Evolutionary conservation across 2,329 filamentous ascomycete species (phyloP).

Genomic region (Pseudodiploospora longispora): DNA sequence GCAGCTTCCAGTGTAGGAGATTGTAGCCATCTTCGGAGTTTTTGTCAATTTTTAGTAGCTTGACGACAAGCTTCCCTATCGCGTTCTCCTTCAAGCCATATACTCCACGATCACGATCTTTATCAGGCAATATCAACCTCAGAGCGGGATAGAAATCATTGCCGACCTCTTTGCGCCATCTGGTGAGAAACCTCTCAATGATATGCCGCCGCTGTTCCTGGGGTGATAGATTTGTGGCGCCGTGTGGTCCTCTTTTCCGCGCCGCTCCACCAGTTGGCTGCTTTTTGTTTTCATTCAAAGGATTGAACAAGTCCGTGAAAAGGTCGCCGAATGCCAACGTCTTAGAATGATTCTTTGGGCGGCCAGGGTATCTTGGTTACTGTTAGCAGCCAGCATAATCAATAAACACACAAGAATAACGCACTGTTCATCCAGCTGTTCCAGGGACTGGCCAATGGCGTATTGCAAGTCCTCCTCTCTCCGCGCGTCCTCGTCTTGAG

Average conservation of each 20-base stretch:
- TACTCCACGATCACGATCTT: constrained; percentile 84
- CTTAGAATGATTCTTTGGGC: constrained; percentile 70
- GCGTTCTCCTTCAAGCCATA: constrained; percentile 91
- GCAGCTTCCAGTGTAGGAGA: constrained; percentile 86
- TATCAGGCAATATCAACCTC: constrained; percentile 83
- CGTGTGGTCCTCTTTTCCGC: constrained; percentile 52
- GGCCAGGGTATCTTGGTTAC: constrained; percentile 66
- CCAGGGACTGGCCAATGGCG: constrained; percentile 26
- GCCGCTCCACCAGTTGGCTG: constrained; percentile 53
- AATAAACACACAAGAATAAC: background rate
- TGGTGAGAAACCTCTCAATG: constrained; percentile 75
- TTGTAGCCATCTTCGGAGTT: constrained; percentile 82
- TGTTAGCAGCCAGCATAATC: constrained; percentile 11
- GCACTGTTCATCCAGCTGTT: constrained; percentile 39
- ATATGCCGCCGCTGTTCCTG: constrained; percentile 74
- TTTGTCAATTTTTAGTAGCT: constrained; percentile 84
- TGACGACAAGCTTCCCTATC: constrained; percentile 85
- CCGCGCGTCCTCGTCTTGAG: constrained; percentile 31
- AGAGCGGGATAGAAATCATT: constrained; percentile 90
- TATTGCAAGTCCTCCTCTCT: constrained; percentile 48
- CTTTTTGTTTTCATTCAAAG: constrained; percentile 69
- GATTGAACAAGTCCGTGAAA: constrained; percentile 72
- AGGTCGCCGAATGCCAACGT: constrained; percentile 80
- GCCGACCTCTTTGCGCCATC: constrained; percentile 84
- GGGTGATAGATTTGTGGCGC: constrained; percentile 52